Percentiles rank a stretch among this genome's conserved stretches.
Conservation (phyloP, 1,284 basidiomycete genomes). For the Microbotryum violaceum region DNA sequence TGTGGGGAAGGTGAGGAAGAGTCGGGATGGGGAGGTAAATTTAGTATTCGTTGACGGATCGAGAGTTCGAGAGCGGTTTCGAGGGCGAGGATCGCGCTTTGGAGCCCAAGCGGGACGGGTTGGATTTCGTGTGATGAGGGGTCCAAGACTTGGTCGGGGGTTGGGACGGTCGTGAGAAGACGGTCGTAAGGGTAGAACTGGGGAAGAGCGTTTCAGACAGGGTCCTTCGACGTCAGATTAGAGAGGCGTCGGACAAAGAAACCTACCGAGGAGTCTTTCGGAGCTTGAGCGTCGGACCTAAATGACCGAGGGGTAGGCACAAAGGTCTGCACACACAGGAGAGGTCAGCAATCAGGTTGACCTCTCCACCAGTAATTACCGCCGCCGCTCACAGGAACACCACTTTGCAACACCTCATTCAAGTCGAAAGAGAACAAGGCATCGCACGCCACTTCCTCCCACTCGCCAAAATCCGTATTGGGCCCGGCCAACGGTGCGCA, state of each 20-base stretch:
- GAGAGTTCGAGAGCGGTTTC: slow-evolving; percentile 46
- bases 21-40: neutral
- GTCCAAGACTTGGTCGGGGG: slow-evolving; percentile 2
- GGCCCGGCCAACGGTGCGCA: slow-evolving; percentile 44
- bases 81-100: slow-evolving; percentile 39
- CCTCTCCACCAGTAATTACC: too few species aligned
- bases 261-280: neutral
- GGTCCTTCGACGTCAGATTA: neutral
- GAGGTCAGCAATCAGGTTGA: neutral
- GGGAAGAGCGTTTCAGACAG: neutral
- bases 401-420: slow-evolving; percentile 1
- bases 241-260: neutral
- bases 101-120: slow-evolving; percentile 40
- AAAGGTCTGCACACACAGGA: neutral
- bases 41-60: slow-evolving; percentile 14
- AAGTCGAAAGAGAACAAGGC: slow-evolving; percentile 16
- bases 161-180: slow-evolving; percentile 13
- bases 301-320: too few species aligned
- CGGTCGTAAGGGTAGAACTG: slow-evolving; percentile 33
- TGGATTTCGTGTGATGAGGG: slow-evolving; percentile 29
- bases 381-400: slow-evolving; percentile 1
- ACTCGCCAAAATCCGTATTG: neutral
- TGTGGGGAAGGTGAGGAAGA: slow-evolving; percentile 13
- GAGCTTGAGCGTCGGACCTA: too few species aligned
- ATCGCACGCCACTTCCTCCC: slow-evolving; percentile 23